Base-by-base conservation (phyloP, 2,329 filamentous ascomycete species). In the Penicillium brasilianum region DNA sequence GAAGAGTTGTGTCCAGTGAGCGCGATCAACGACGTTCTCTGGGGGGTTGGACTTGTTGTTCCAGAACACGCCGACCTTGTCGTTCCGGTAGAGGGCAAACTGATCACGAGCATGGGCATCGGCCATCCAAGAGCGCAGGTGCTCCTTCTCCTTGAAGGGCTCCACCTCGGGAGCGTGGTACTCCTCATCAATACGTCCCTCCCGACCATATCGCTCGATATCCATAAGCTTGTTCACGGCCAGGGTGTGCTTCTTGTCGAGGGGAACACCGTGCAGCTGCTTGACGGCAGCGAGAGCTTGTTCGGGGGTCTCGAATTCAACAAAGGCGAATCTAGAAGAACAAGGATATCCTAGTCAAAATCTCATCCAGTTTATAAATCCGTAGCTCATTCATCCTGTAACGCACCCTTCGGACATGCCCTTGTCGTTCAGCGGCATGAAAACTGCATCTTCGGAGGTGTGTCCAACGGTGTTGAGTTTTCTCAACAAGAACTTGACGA, bases 141-240 rank as follows among this genome's bases (percentile, higher is more conserved):
- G 95, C 81, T 98, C 94, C 83, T 94, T 92, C 80, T 97, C 90
- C 72, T 87, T 82, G 79, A 98, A 99, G 10, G 90, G 87, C 69
- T 94, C 89, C 68, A 97, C 90, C 70, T 89, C 82, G 56, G 95
- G 95, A 53, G 90, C 83, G 61, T 87, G 86, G 81, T 97, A 99
- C 70, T 93, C 89, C 74, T 99, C 95, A 69, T 97, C 91, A 72
- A 99, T 87, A 68, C 93, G 89, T 69, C 95, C 95, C 82, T 98
- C 95, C 65, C 93, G 88, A 66, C 95, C 95, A 78, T 92, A 99
- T 69, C 95, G 90, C 77, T 99, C 95, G 74, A 99, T 93, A 76
- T 99, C 95, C 72, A 93, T 97, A 72, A 99, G 86, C 82, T 99
- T 99, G 88, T 99, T 99, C 71, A 99, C 93, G 66, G 90, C 87